Percentiles rank a stretch among this genome's conserved stretches.
phyloP scores from a whole-genome alignment of 768 basidiomycete genomes.

The Crucibulum laeve region DNA sequence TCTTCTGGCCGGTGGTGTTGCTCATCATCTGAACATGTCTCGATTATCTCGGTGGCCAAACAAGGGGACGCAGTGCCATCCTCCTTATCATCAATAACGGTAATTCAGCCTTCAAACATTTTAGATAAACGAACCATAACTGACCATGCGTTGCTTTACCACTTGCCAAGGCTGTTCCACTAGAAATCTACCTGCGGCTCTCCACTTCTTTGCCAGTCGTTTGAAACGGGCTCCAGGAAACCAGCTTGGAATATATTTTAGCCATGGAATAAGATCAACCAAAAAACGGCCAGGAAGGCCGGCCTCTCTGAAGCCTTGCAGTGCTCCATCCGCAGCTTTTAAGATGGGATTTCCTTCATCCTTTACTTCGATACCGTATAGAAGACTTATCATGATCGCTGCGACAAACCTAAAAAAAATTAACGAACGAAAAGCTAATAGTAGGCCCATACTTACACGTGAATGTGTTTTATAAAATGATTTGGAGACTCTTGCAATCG shows the following conservation, averaged over 20 bases:
- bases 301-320: no score
- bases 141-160: slow-evolving; percentile 20
- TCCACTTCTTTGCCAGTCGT: slow-evolving; percentile 24
- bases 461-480: no score
- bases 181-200: slow-evolving; percentile 10
- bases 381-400: not conserved
- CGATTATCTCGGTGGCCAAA: no score
- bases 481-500: no score
- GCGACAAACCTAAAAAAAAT: no score
- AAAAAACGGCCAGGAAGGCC: slow-evolving; percentile 14
- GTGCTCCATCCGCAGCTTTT: not conserved
- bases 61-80: no score
- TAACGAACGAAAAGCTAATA: no score
- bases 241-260: slow-evolving; percentile 35
- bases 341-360: not conserved
- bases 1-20: no score
- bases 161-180: slow-evolving; percentile 17
- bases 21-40: no score
- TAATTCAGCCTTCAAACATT: not conserved
- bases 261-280: slow-evolving; percentile 21
- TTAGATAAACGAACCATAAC: slow-evolving; percentile 3
- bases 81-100: no score
- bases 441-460: no score
- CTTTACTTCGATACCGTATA: not conserved
- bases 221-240: slow-evolving; percentile 41